Conservation (phyloP, 2,329 filamentous ascomycete species). For the Talaromyces sp. region DNA sequence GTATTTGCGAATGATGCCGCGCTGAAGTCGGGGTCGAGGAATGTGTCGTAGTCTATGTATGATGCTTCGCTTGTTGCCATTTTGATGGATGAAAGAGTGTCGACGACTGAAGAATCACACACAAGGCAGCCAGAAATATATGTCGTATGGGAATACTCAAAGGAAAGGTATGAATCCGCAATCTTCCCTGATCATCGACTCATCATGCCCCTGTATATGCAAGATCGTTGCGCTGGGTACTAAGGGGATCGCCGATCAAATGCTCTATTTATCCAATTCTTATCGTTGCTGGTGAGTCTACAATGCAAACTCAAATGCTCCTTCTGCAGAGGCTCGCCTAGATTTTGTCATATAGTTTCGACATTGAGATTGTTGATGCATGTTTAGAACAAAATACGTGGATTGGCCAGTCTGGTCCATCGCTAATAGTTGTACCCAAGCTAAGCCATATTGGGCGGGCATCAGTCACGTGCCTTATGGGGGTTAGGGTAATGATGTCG, state of each 20-base stretch:
- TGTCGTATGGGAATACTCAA: neutral
- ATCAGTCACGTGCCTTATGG: neutral
- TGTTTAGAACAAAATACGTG: constrained; percentile 1
- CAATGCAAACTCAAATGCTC: neutral
- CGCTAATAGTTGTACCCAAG: neutral
- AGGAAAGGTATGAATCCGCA: neutral
- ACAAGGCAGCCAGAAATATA: neutral
- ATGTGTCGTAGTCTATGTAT: constrained; percentile 94
- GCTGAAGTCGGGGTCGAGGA: constrained; percentile 78
- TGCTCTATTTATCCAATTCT: neutral
- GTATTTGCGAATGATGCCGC: constrained; percentile 80
- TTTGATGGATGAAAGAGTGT: neutral
- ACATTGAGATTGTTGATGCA: neutral
- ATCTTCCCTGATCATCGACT: neutral
- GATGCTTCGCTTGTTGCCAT: constrained; percentile 54
- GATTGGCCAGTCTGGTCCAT: constrained; percentile 10
- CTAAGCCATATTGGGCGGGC: neutral
- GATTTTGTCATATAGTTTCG: neutral
- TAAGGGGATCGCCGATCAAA: neutral
- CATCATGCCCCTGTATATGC: neutral
- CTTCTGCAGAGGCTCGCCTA: neutral
- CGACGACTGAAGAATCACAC: neutral
- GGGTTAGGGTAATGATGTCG: neutral
- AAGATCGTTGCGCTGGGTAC: neutral
- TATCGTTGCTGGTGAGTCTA: neutral